phyloP scores from a whole-genome alignment of 176 grass and related monocot genomes.

The Oryza meyeriana region DNA sequence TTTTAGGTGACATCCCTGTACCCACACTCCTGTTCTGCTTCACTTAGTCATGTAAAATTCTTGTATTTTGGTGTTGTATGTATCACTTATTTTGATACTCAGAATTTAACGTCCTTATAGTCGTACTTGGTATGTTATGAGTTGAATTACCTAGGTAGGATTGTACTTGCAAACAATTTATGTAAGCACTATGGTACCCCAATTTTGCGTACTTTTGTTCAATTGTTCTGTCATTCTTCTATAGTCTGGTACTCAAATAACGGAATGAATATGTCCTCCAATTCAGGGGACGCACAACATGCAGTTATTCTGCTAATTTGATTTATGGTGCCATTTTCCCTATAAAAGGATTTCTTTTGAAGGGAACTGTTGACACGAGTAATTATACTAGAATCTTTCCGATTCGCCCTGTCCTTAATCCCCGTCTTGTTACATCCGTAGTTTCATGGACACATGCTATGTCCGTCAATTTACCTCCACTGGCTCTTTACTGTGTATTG shows the following conservation, averaged over 20 bases:
- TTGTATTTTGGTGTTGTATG: background rate
- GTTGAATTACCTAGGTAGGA: background rate
- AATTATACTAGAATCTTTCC: background rate
- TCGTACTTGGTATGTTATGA: background rate
- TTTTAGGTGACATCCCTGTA: background rate
- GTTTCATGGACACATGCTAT: background rate
- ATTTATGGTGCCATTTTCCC: background rate
- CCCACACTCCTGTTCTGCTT: background rate
- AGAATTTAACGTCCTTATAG: background rate
- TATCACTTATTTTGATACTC: background rate
- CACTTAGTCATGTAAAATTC: background rate
- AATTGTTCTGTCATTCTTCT: background rate
- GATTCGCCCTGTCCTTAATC: background rate
- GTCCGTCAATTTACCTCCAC: background rate
- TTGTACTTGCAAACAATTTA: background rate
- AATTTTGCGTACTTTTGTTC: background rate
- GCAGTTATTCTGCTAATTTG: background rate
- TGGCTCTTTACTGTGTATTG: background rate
- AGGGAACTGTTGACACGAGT: background rate
- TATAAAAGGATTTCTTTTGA: background rate
- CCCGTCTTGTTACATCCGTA: background rate
- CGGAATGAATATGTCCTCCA: background rate
- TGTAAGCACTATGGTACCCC: background rate
- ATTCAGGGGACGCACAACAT: background rate
- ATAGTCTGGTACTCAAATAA: background rate